Evolutionary conservation across 163 green algal species (phyloP), one percentile per base, ranked within the genome.

Genomic region (Trebouxiophyceae sp.): DNA sequence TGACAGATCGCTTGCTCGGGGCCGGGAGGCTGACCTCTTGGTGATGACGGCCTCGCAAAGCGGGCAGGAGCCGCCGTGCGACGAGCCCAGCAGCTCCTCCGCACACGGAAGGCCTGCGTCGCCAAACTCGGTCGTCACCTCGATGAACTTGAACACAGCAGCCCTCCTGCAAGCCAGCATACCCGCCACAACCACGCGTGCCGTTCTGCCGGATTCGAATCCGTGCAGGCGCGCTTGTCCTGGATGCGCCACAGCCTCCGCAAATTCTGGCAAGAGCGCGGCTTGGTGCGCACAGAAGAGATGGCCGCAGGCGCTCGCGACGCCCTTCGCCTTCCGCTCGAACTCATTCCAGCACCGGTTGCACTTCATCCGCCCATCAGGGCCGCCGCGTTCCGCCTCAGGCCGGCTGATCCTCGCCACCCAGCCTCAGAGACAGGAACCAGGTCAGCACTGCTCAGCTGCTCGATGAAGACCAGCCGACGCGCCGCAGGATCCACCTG

Each of bases 231-330:
- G n/a, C n/a, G n/a, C n/a, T n/a, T n/a, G n/a, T n/a, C n/a, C n/a
- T n/a, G n/a, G n/a, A n/a, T n/a, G n/a, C n/a, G n/a, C n/a, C n/a
- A n/a, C n/a, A n/a, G n/a, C n/a, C n/a, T n/a, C n/a, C n/a, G n/a
- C n/a, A n/a, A n/a, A n/a, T n/a, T n/a, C n/a, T n/a, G n/a, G n/a
- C n/a, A n/a, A n/a, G n/a, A n/a, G n/a, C n/a, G n/a, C n/a, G n/a
- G n/a, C n/a, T n/a, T n/a, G n/a, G n/a, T n/a, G n/a, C 67, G 58
- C 45, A 78, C 77, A 84, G 58, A 77, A 82, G 0, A 84, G 62
- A 47, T 84, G 77, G 3, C 71, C 74, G 61, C 77, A 84, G n/a
- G 56, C 27, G 7, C 69, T 79, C 1, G 71, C 77, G 1, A 84
- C 62, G 28, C 71, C 68, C 39, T 82, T 66, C 2, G 55, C 39